phyloP scores from a whole-genome alignment of 2,329 filamentous ascomycete species.

The Fusarium sp. region DNA sequence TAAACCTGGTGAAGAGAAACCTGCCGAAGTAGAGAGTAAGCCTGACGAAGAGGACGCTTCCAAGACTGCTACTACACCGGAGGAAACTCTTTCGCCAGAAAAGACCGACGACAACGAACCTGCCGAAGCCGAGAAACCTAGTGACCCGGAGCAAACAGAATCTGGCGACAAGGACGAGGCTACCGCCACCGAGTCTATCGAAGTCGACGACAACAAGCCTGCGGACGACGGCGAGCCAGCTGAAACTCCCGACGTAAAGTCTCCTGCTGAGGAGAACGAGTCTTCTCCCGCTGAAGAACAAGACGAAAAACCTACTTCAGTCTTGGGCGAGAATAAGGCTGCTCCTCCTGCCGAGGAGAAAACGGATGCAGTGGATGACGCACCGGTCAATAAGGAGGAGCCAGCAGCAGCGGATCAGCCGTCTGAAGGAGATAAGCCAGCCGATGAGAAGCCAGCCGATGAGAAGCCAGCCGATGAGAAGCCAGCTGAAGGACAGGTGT shows the following conservation, averaged over 20 bases:
- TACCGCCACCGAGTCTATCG: not conserved
- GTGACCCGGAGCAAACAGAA: slow-evolving; percentile 11
- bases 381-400: not conserved
- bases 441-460: slow-evolving; percentile 5
- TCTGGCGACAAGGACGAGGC: slow-evolving; percentile 2
- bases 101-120: not conserved
- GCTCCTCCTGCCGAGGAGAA: not conserved
- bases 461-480: slow-evolving; percentile 1
- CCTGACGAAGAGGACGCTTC: not conserved
- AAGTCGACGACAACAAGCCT: slow-evolving; percentile 1
- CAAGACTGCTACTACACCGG: not conserved
- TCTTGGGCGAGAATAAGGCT: not conserved
- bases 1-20: not conserved
- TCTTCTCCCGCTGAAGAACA: not conserved
- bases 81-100: not conserved
- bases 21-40: slow-evolving; percentile 6
- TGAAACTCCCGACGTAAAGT: not conserved
- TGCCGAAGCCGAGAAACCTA: slow-evolving; percentile 3
- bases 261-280: not conserved
- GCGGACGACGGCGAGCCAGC: slow-evolving; percentile 3
- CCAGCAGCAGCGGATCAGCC: slow-evolving; percentile 1
- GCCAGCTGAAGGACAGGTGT: not conserved
- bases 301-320: not conserved
- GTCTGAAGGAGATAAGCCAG: slow-evolving; percentile 6
- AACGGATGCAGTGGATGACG: not conserved